phyloP scores from a whole-genome alignment of 129 eudicot species.

The Lactuca saligna region DNA sequence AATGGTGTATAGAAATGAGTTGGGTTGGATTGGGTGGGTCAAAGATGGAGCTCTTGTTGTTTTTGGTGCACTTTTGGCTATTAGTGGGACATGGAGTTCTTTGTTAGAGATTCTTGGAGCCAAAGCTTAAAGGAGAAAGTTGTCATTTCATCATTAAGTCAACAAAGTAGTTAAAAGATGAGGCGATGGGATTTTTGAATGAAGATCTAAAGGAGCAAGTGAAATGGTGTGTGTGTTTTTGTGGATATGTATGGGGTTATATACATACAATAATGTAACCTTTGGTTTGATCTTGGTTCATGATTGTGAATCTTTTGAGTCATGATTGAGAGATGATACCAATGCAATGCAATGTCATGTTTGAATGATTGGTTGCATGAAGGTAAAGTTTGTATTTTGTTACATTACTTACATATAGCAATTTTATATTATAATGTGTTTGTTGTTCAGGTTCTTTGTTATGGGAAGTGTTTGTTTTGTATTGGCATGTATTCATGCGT shows the following conservation, averaged over 20 bases:
- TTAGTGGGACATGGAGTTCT: constrained; percentile 78
- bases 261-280: constrained; percentile 23
- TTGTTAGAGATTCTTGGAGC: constrained; percentile 54
- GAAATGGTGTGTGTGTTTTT: constrained; percentile 12
- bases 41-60: constrained; percentile 52
- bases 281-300: constrained; percentile 25
- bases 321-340: constrained; percentile 8
- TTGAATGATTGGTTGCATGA: constrained; percentile 25
- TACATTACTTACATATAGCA: background rate
- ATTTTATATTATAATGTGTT: constrained; percentile 1
- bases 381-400: constrained; percentile 19
- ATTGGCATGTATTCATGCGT: background rate
- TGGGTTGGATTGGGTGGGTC: constrained; percentile 43
- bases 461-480: constrained; percentile 19
- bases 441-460: background rate
- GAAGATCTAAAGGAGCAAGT: background rate
- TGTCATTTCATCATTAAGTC: constrained; percentile 9
- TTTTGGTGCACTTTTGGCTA: constrained; percentile 55
- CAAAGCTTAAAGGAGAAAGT: constrained; percentile 34
- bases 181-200: constrained; percentile 1
- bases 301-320: constrained; percentile 28
- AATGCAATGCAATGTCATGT: background rate
- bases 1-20: constrained; percentile 56
- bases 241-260: constrained; percentile 10
- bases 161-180: background rate